phyloP scores from a whole-genome alignment of 495 filamentous ascomycete species.

The Neurospora africana region DNA sequence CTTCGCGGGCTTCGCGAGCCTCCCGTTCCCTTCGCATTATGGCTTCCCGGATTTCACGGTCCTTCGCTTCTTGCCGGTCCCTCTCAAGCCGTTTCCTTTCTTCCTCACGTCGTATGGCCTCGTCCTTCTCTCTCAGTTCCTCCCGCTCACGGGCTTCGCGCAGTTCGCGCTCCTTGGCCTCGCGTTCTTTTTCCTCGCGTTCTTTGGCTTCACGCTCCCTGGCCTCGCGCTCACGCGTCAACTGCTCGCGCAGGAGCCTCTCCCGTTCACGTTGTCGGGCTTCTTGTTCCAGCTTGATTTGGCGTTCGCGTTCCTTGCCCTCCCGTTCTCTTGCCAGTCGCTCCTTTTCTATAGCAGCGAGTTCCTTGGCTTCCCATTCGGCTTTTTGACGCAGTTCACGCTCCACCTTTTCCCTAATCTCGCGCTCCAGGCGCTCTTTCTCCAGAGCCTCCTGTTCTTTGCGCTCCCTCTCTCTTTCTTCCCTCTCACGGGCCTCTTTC shows the following conservation, averaged over 20 bases:
- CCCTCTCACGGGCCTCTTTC: constrained; percentile 34
- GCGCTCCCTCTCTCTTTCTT: constrained; percentile 26
- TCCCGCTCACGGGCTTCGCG: constrained; percentile 1
- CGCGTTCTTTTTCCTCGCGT: constrained; percentile 25
- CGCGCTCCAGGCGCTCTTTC: constrained; percentile 37
- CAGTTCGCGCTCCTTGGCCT: not conserved
- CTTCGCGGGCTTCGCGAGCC: constrained; percentile 20
- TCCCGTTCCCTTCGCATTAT: constrained; percentile 33
- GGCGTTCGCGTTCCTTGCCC: constrained; percentile 22
- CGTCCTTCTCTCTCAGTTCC: constrained; percentile 4
- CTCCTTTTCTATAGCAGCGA: constrained; percentile 20
- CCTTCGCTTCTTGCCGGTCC: constrained; percentile 20
- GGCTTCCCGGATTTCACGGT: constrained; percentile 19
- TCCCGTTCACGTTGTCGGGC: constrained; percentile 20
- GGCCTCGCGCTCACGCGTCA: constrained; percentile 30
- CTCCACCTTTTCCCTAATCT: constrained; percentile 34
- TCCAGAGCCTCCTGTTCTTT: constrained; percentile 28
- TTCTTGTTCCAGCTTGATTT: constrained; percentile 10
- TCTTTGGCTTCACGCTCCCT: constrained; percentile 26
- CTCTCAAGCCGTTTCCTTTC: constrained; percentile 29
- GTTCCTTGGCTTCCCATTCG: constrained; percentile 15
- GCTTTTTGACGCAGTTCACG: constrained; percentile 23
- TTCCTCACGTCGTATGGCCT: constrained; percentile 12
- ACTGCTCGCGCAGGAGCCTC: constrained; percentile 26
- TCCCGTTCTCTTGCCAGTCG: constrained; percentile 34